These are phyloP conservation scores for Fusarium pseudocircinatum DNA, from an alignment of 2,329 filamentous ascomycete species.

Conservation along the genomic window DNA sequence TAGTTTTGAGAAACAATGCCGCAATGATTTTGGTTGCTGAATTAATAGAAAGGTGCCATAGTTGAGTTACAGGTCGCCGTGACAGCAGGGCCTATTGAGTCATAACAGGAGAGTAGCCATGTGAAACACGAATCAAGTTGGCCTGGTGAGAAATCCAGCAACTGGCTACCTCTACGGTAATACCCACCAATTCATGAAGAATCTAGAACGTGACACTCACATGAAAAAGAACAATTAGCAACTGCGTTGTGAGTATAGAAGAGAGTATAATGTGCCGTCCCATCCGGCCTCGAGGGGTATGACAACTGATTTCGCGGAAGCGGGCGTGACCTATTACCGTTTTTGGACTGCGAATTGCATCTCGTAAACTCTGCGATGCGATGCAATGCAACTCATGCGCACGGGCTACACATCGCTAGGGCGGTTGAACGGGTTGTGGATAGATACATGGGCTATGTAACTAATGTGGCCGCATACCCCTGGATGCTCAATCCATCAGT, in stretches of 20 bases:
- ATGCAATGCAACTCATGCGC: not conserved
- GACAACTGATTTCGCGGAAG: not conserved
- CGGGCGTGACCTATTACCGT: slow-evolving; percentile 26
- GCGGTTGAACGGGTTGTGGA: slow-evolving; percentile 21
- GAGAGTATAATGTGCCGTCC: not conserved
- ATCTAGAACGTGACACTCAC: slow-evolving; percentile 8
- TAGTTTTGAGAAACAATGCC: not conserved
- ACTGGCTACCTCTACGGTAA: not conserved
- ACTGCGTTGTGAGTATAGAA: not conserved
- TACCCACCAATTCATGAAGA: not conserved
- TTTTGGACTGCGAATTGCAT: slow-evolving; percentile 3
- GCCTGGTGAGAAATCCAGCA: not conserved
- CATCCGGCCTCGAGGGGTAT: not conserved
- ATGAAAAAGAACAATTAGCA: not conserved
- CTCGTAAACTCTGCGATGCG: slow-evolving; percentile 9
- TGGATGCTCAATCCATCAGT: not conserved
- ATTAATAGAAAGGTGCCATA: not conserved
- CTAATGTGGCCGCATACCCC: not conserved
- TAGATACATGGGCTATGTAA: not conserved
- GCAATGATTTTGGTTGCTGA: not conserved
- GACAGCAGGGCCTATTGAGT: not conserved
- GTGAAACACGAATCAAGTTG: not conserved
- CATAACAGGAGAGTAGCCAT: not conserved
- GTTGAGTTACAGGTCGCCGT: not conserved
- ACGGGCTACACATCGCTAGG: slow-evolving; percentile 2